These are phyloP conservation scores for Xylariaceae sp. DNA, from an alignment of 2,329 filamentous ascomycete species.

Conservation along the genomic window DNA sequence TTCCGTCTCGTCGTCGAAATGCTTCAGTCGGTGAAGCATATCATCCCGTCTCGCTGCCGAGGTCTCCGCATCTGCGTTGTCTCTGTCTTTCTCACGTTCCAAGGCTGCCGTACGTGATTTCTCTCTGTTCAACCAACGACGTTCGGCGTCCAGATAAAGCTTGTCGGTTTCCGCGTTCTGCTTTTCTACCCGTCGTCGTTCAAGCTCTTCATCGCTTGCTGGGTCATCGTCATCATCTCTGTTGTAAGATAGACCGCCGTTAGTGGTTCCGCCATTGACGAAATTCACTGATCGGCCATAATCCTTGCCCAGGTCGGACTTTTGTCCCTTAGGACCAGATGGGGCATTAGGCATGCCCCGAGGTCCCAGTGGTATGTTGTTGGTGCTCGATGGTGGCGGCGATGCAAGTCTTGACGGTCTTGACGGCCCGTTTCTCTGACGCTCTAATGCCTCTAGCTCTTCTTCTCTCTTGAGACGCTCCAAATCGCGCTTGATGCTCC, in stretches of 20 bases:
- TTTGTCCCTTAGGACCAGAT: conserved; percentile 60
- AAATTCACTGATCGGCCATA: conserved; percentile 64
- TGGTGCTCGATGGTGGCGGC: conserved; percentile 59
- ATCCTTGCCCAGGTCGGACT: conserved; percentile 36
- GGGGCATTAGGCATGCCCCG: conserved; percentile 71
- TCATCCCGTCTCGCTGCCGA: conserved; percentile 60
- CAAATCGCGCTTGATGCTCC: conserved; percentile 81
- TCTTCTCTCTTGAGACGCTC: conserved; percentile 87
- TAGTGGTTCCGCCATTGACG: conserved; percentile 71
- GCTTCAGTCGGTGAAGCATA: conserved; percentile 65
- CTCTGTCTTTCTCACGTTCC: conserved; percentile 77
- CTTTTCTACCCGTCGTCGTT: conserved; percentile 66
- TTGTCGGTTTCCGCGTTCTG: conserved; percentile 74
- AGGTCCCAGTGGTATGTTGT: conserved; percentile 73
- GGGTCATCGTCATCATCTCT: conserved; percentile 83
- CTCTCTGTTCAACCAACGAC: conserved; percentile 88
- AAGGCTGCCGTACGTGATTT: conserved; percentile 77
- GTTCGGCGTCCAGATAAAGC: conserved; percentile 77
- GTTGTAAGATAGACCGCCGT: conserved; percentile 51
- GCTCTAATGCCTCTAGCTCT: conserved; percentile 83
- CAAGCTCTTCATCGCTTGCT: conserved; percentile 81
- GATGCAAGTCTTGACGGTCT: conserved; percentile 67
- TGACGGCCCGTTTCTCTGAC: conserved; percentile 62
- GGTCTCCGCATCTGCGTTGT: conserved; percentile 68
- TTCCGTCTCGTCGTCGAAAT: conserved; percentile 92